Evolutionary conservation across 768 basidiomycete genomes (phyloP).

Genomic region (Boletus tomentosulus): DNA sequence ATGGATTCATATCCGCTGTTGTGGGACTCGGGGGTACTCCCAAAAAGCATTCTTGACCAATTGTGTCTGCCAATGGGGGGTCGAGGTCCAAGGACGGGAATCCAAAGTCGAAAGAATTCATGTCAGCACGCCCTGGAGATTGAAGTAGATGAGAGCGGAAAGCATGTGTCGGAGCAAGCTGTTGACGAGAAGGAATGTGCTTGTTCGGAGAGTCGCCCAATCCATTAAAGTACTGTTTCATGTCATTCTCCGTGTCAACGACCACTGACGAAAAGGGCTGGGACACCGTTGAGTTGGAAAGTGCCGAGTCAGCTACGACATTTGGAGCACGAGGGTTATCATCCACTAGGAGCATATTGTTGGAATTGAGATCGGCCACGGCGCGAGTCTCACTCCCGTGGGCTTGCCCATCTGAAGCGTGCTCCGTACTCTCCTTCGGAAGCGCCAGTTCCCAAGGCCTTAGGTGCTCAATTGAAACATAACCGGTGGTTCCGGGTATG

Average conservation of each 20-base stretch:
- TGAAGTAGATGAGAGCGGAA: constrained; percentile 9
- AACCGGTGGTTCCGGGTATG: constrained; percentile 5
- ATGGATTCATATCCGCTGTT: neutral
- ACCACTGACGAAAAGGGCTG: neutral
- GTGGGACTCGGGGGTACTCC: constrained; percentile 27
- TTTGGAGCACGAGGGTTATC: neutral
- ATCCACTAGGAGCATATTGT: neutral
- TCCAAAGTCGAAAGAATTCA: constrained; percentile 1
- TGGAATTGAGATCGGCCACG: neutral
- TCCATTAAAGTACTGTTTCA: constrained; percentile 27
- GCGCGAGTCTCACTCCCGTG: neutral
- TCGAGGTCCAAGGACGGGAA: constrained; percentile 8
- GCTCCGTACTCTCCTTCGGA: neutral
- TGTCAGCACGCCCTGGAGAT: neutral
- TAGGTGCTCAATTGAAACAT: constrained; percentile 5
- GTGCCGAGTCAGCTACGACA: neutral
- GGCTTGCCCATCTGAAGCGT: neutral
- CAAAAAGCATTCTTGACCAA: constrained; percentile 19
- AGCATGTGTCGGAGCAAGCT: neutral
- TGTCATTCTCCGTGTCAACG: constrained; percentile 20
- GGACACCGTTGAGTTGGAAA: neutral
- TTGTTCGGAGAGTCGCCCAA: constrained; percentile 21
- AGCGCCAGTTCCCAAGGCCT: constrained; percentile 17
- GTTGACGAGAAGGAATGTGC: neutral
- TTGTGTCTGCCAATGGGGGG: constrained; percentile 2